Base-by-base conservation (phyloP, 2,329 filamentous ascomycete genomes). In the Aspergillus candidus region DNA sequence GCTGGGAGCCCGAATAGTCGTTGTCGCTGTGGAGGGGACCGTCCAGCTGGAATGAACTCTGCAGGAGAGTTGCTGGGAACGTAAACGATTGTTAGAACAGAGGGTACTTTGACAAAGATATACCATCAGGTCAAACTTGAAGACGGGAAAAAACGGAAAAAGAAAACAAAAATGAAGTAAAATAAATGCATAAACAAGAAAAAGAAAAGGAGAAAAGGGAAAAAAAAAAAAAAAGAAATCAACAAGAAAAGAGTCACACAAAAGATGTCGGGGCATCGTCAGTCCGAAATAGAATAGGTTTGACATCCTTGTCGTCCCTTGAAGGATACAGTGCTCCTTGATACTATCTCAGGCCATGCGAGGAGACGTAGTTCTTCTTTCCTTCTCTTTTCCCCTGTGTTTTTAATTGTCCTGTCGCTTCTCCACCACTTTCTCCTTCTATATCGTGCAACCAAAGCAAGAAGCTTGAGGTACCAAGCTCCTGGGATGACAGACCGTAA, bases 1-100 rank as follows among this genome's bases (percentile, higher is more conserved):
- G 61, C 44, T 67, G 65, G 29, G 59, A 51, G 41, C 54, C 59
- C 46, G 64, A 60, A 54, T 65, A 71, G 55, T 69, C 67, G 51
- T 61, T 60, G 49, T 68, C 67, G 39, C 67, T 61, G 43, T 62
- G 60, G 35, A 63, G 58, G 17, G 66, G 58, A 53, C 62, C 63
- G 44, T 67, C 66, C 61, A 71, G 57, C 46, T 53, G 58, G 44
- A 62, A 67, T 51, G 57, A 55, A 47, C 49, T 68, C 43, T 62
- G 68, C 47, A 61, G 59, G 45, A 65, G 52, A 41, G 64, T 62
- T 62, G 60, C 46, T 55, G 44, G 47, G 40, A 30, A 35, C 47
- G 40, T 40, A 46, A 37, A 49, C 40, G 40, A 56, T 50, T 39
- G 51, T 61, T 52, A 63, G 59, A 48, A 52, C 14, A 32, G 18